Conservation (phyloP, 1,284 basidiomycete genomes). For the Thecaphora thlaspeos region DNA sequence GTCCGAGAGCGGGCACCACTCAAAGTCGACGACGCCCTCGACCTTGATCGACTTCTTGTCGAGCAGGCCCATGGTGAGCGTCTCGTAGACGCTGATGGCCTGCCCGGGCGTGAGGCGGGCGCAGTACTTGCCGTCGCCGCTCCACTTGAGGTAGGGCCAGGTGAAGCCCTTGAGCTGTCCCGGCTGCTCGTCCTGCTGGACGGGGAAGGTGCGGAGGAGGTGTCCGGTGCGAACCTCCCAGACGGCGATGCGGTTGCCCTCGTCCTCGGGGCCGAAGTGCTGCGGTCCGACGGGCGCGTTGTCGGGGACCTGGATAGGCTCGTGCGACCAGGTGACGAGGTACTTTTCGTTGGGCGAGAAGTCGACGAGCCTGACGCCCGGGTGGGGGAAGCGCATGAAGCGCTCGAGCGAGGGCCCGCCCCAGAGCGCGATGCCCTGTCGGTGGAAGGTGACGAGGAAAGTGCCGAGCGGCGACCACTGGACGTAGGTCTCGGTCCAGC, state of each 20-base stretch:
- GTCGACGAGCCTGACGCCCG: conserved; percentile 91
- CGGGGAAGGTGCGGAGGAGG: conserved; percentile 87
- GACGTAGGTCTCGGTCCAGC: conserved; percentile 97
- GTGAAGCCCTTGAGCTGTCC: conserved; percentile 67
- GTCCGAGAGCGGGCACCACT: conserved; percentile 95
- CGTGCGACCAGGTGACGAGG: conserved; percentile 96
- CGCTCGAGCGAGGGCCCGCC: conserved; percentile 84
- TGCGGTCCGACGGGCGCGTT: conserved; percentile 65
- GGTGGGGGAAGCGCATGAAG: conserved; percentile 88
- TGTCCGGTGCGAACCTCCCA: conserved; percentile 96
- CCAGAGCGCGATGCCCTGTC: conserved; percentile 94
- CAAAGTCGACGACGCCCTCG: conserved; percentile 96
- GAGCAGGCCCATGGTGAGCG: conserved; percentile 88
- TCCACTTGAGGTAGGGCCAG: conserved; percentile 98
- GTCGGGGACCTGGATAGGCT: conserved; percentile 84
- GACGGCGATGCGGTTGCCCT: conserved; percentile 93
- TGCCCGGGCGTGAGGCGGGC: conserved; percentile 83
- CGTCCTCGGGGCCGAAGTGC: conserved; percentile 88
- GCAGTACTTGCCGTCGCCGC: conserved; percentile 91
- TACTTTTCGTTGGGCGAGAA: conserved; percentile 98
- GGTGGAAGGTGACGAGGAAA: conserved; percentile 87
- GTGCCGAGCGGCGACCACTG: conserved; percentile 97
- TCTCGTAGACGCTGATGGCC: conserved; percentile 93
- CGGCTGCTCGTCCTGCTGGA: conserved; percentile 57
- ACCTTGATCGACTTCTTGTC: conserved; percentile 98